Conservation (phyloP, 2,329 filamentous ascomycete genomes). For the Aspergillus sp. region DNA sequence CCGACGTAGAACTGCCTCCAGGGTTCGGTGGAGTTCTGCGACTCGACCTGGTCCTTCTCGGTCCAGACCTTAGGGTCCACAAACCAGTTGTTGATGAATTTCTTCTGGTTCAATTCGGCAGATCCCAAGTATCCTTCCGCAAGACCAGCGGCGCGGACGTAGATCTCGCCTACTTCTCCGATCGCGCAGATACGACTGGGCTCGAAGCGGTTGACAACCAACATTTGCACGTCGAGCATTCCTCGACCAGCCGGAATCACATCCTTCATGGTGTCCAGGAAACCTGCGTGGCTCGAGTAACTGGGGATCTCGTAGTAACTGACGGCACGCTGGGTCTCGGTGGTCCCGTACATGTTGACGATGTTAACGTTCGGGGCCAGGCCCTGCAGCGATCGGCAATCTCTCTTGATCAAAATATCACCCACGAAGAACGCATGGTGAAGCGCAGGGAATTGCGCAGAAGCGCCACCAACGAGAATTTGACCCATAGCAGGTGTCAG, state of each 20-base stretch:
- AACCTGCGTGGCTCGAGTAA: slow-evolving; percentile 61
- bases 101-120: slow-evolving; percentile 65
- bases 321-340: slow-evolving; percentile 78
- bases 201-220: slow-evolving; percentile 74
- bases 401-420: slow-evolving; percentile 80
- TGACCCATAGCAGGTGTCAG: slow-evolving; percentile 96
- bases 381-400: slow-evolving; percentile 73
- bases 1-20: slow-evolving; percentile 80
- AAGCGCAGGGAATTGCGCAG: slow-evolving; percentile 73
- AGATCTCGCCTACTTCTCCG: slow-evolving; percentile 82
- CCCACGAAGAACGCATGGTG: slow-evolving; percentile 86
- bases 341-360: slow-evolving; percentile 85
- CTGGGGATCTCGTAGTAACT: slow-evolving; percentile 79
- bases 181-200: slow-evolving; percentile 70
- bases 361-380: slow-evolving; percentile 74
- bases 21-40: slow-evolving; percentile 57
- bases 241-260: slow-evolving; percentile 80
- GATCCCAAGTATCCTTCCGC: slow-evolving; percentile 74
- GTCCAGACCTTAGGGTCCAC: slow-evolving; percentile 70
- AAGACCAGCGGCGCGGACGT: slow-evolving; percentile 76
- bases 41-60: slow-evolving; percentile 59
- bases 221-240: slow-evolving; percentile 84
- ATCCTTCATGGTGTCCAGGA: slow-evolving; percentile 66
- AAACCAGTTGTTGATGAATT: slow-evolving; percentile 87
- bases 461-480: slow-evolving; percentile 83